Evolutionary conservation across 1,284 basidiomycete genomes (phyloP).

Genomic region (Cutaneotrichosporon cutaneum): DNA sequence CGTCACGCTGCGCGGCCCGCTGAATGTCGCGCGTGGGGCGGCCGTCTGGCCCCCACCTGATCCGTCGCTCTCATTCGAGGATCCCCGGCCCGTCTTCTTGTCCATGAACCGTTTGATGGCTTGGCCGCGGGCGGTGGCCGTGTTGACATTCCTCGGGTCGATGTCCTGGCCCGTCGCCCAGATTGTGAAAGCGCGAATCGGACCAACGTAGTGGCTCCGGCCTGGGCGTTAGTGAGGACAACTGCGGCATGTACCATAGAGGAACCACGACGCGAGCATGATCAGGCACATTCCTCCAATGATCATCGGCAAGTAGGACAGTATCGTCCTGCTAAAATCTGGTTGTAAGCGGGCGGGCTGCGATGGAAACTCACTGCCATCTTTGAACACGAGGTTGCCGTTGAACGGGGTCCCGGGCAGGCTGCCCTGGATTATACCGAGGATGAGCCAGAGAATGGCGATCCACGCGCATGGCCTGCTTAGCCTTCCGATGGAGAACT

Average conservation of each 20-base stretch:
- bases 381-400: background rate
- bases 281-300: background rate
- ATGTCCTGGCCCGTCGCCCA: background rate
- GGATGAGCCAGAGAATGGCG: background rate
- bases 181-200: background rate
- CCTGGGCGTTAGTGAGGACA: background rate
- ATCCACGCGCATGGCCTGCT: constrained; percentile 3
- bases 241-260: background rate
- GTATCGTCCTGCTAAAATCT: too few relatives aligned
- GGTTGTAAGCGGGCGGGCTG: too few relatives aligned
- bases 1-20: too few relatives aligned
- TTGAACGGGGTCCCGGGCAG: background rate
- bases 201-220: background rate
- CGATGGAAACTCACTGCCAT: too few relatives aligned
- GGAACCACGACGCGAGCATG: constrained; percentile 4
- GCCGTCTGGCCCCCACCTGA: too few relatives aligned
- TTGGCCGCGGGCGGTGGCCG: background rate
- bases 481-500: constrained; percentile 5
- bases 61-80: too few relatives aligned
- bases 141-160: background rate
- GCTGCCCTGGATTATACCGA: constrained; percentile 6
- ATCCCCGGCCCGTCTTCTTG: background rate
- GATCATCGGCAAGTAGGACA: background rate
- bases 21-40: too few relatives aligned
- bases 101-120: background rate